Evolutionary conservation across 1,139 yeast genomes (phyloP), one percentile per base, ranked within the genome.

Genomic region (Geotrichum armillariae): DNA sequence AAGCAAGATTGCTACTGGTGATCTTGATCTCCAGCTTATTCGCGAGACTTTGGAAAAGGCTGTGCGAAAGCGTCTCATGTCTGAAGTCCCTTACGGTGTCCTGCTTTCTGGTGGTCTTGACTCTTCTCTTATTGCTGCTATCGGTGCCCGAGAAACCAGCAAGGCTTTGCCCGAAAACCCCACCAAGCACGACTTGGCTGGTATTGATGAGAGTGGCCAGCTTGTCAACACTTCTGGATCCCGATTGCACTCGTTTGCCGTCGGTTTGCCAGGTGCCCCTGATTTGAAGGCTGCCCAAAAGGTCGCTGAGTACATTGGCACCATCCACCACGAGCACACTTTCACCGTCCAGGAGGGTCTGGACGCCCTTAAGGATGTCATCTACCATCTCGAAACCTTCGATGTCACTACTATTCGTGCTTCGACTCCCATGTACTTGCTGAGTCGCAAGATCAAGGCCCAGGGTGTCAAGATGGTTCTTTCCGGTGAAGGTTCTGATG

Each of bases 391-490:
- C 70, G 99, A 93, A 75, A 94, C 99, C 34, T 93, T 85, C 66
- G 99, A 93, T 70, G 99, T 93, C 60, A 93, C 99, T 61, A 93
- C 99, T 50, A 91, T 93, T 67, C 84, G 99, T 73, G 99, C 99
- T 33, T 91, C 98, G 12, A 93, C 99, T 41, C 99, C 99, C 61
- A 93, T 93, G 99, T 93, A 91, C 77, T 76, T 93, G 65, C 77
- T 93, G 62, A 86, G 96, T 18, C 82, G 99, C 71, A 93, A 93
- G 75, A 93, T 93, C 77, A 93, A 93, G 77, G 99, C 99, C 50
- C 98, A 91, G 73, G 99, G 98, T 71, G 96, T 93, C 65, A 93
- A 93, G 82, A 93, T 93, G 99, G 99, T 93, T 45, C 76, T 93
- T 55, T 88, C 96, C 36, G 99, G 99, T 67, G 99, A 93, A 74